phyloP scores from a whole-genome alignment of 2,329 filamentous ascomycete species.

The Diaporthe sp. region DNA sequence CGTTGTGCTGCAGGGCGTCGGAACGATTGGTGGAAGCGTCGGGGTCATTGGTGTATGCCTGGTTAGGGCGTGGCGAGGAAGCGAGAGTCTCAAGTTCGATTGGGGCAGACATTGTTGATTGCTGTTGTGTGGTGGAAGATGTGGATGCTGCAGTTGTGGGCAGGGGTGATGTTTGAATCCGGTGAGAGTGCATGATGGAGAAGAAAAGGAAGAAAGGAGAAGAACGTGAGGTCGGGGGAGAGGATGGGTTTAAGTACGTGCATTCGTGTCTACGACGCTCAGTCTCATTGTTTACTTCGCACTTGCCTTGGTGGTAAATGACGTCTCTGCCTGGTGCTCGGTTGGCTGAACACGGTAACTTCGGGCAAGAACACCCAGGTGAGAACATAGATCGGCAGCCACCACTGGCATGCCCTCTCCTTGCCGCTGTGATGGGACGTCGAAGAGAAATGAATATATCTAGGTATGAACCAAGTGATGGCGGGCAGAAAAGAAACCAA shows the following conservation, averaged over 20 bases:
- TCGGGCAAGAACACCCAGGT: not conserved
- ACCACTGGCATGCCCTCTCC: too few species aligned
- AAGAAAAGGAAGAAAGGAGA: slow-evolving; percentile 2
- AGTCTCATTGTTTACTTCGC: slow-evolving; percentile 3
- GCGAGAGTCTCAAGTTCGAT: not conserved
- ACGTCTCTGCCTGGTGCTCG: not conserved
- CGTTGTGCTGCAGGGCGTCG: slow-evolving; percentile 4
- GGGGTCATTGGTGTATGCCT: not conserved
- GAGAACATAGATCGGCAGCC: too few species aligned
- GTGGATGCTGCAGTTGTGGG: not conserved
- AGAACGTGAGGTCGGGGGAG: not conserved
- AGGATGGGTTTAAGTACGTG: not conserved
- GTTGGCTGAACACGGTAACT: not conserved
- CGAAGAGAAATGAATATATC: too few species aligned
- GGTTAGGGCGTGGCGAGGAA: not conserved
- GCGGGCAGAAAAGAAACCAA: too few species aligned
- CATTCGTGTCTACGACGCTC: not conserved
- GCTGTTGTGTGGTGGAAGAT: not conserved
- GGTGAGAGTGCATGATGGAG: slow-evolving; percentile 14
- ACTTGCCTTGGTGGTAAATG: not conserved
- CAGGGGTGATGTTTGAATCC: not conserved
- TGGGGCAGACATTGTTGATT: not conserved
- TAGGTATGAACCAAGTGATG: too few species aligned
- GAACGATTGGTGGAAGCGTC: not conserved
- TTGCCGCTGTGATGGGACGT: too few species aligned